Percentiles rank a stretch among this genome's conserved stretches.
phyloP scores from a whole-genome alignment of 441 rosid genomes.

The Corymbia citriodora region DNA sequence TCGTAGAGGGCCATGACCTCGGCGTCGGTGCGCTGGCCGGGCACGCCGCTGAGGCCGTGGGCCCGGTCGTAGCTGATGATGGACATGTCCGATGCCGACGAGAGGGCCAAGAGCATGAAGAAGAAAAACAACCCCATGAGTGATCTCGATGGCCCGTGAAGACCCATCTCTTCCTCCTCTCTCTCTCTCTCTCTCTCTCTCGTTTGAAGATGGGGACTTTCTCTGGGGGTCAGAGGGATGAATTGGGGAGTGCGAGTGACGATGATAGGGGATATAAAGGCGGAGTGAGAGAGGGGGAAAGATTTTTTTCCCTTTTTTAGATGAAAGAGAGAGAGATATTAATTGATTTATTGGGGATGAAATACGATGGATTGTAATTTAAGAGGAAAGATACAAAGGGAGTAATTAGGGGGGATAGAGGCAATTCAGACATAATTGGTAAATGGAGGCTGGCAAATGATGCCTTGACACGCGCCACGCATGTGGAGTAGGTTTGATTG shows the following conservation, averaged over 20 bases:
- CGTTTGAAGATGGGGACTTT: not conserved
- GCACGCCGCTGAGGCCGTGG: not conserved
- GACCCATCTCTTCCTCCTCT: not conserved
- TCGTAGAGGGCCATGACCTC: constrained; percentile 6
- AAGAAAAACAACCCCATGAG: not conserved
- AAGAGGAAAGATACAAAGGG: not conserved
- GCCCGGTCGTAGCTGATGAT: constrained; percentile 7
- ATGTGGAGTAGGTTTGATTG: not conserved
- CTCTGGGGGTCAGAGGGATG: not conserved
- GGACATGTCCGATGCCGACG: constrained; percentile 5
- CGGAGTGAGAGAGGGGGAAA: not conserved
- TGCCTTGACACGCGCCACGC: not conserved
- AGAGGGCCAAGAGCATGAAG: not conserved
- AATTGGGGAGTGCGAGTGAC: not conserved
- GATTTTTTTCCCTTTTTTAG: no score
- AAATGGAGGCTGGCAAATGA: not conserved
- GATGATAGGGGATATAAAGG: not conserved
- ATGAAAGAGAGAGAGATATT: not conserved
- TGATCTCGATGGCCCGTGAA: not conserved
- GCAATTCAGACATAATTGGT: not conserved
- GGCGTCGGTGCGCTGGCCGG: not conserved
- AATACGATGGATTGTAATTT: not conserved
- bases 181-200: no score
- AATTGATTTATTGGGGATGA: not conserved
- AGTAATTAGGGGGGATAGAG: not conserved